phyloP scores from a whole-genome alignment of 192 early-diverging fungal species.

The Rhizophagus prolifer region DNA sequence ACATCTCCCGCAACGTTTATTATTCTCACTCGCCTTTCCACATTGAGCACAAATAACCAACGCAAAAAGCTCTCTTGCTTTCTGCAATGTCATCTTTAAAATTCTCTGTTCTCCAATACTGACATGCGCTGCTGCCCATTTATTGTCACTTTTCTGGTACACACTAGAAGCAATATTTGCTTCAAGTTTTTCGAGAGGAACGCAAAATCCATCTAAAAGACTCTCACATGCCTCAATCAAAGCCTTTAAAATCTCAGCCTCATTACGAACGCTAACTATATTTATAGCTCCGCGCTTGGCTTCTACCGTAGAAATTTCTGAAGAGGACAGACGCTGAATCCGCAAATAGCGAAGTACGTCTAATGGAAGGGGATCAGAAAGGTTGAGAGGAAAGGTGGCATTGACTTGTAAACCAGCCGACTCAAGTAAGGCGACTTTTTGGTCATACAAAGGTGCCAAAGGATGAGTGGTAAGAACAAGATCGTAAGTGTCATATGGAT shows the following conservation, averaged over 20 bases:
- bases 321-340: slow-evolving; percentile 36
- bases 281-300: not conserved
- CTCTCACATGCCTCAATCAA: slow-evolving; percentile 36
- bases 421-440: slow-evolving; percentile 37
- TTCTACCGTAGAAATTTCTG: slow-evolving; percentile 25
- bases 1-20: slow-evolving; percentile 36
- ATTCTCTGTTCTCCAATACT: slow-evolving; percentile 40
- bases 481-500: slow-evolving; percentile 37
- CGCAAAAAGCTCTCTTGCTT: slow-evolving; percentile 3
- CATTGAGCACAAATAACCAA: slow-evolving; percentile 20
- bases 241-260: slow-evolving; percentile 38
- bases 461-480: slow-evolving; percentile 37
- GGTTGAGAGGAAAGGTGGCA: slow-evolving; percentile 33
- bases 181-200: slow-evolving; percentile 11
- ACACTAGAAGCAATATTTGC: not conserved
- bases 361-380: slow-evolving; percentile 36
- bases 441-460: slow-evolving; percentile 36
- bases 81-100: slow-evolving; percentile 22
- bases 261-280: slow-evolving; percentile 34
- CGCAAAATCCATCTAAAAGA: slow-evolving; percentile 31
- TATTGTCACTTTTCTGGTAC: slow-evolving; percentile 19
- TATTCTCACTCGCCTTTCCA: slow-evolving; percentile 14
- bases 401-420: slow-evolving; percentile 18
- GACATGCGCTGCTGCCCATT: slow-evolving; percentile 39
- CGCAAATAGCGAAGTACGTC: slow-evolving; percentile 40